These are phyloP conservation scores for Termitomyces sp. DNA, from an alignment of 768 basidiomycete genomes.

Conservation along the genomic window DNA sequence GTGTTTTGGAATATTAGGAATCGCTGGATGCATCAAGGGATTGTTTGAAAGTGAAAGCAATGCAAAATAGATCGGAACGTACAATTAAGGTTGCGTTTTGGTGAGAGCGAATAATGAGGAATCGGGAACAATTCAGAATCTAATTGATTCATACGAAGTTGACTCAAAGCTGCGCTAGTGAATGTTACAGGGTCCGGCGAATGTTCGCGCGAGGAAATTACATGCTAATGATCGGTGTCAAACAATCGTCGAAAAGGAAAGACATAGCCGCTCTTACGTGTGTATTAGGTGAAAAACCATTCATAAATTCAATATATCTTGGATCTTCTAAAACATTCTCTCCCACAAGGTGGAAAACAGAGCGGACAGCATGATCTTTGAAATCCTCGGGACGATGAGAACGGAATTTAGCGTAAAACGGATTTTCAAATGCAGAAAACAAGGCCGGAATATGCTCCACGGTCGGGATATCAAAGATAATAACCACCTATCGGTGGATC, in stretches of 20 bases:
- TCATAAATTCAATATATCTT: slow-evolving; percentile 70
- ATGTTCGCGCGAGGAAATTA: slow-evolving; percentile 63
- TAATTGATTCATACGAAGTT: slow-evolving; percentile 65
- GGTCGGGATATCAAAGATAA: slow-evolving; percentile 72
- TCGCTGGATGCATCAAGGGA: slow-evolving; percentile 17
- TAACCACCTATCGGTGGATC: slow-evolving; percentile 36
- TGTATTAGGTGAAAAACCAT: slow-evolving; percentile 49
- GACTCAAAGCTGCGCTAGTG: slow-evolving; percentile 65
- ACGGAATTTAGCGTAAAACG: slow-evolving; percentile 43
- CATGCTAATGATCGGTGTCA: slow-evolving; percentile 44
- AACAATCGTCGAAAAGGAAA: neutral
- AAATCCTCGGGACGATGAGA: slow-evolving; percentile 33
- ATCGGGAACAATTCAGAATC: slow-evolving; percentile 71
- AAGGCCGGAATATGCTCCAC: slow-evolving; percentile 49
- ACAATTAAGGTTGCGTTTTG: slow-evolving; percentile 36
- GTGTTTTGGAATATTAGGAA: slow-evolving; percentile 43
- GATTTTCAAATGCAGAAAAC: slow-evolving; percentile 37
- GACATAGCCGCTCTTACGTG: slow-evolving; percentile 41
- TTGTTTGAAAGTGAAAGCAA: neutral
- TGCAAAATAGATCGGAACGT: slow-evolving; percentile 4
- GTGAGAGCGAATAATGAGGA: slow-evolving; percentile 44
- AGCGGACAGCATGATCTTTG: slow-evolving; percentile 41
- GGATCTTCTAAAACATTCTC: slow-evolving; percentile 63
- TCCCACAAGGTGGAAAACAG: slow-evolving; percentile 70
- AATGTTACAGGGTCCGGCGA: slow-evolving; percentile 65